Evolutionary conservation across 768 basidiomycete species (phyloP), one percentile per base, ranked within the genome.

Genomic region (Lactarius tabidus): DNA sequence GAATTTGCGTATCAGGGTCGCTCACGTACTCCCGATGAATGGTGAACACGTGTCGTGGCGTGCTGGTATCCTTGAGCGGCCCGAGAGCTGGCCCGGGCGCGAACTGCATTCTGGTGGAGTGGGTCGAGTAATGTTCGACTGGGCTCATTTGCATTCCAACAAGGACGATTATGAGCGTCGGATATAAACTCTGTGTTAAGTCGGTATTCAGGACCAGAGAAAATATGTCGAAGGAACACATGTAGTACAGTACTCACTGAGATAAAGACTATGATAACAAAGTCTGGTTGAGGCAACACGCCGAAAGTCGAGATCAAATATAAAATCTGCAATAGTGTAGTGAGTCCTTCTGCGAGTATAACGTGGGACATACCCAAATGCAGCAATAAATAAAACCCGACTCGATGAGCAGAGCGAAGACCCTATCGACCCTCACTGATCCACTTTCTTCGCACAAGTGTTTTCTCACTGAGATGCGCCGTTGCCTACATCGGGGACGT

Each of bases 61-160:
- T n/a, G 18, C 7, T 8, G 7, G 45, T 18, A 33, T n/a, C 14
- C 20, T 17, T 14, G n/a, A 28, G 8, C 26, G 53, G 8, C 8
- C 8, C 33, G 17, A 23, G 2, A 10, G 53, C 31, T 20, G 59
- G 26, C 5, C 7, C 12, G 0, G 14, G 48, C 53, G 58, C 53
- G 14, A 56, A 65, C 28, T 45, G 64, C 41, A 60, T 60, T 20
- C 54, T n/a, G 10, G 38, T 56, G n/a, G 64, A 55, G 41, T 55
- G 36, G 20, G 52, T 56, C 35, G 59, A 60, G 43, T 33, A 38
- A 36, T 51, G 15, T 20, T 65, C 59, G 36, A 65, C 36, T 8
- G 64, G 64, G 54, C 64, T 65, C 59, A 56, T 65, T 59, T 65
- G 64, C 20, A 31, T 20, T n/a, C 59, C 55, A 39, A 65, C 64